phyloP scores from a whole-genome alignment of 495 filamentous ascomycete species.

The Aspergillus sclerotiicarbonarius region DNA sequence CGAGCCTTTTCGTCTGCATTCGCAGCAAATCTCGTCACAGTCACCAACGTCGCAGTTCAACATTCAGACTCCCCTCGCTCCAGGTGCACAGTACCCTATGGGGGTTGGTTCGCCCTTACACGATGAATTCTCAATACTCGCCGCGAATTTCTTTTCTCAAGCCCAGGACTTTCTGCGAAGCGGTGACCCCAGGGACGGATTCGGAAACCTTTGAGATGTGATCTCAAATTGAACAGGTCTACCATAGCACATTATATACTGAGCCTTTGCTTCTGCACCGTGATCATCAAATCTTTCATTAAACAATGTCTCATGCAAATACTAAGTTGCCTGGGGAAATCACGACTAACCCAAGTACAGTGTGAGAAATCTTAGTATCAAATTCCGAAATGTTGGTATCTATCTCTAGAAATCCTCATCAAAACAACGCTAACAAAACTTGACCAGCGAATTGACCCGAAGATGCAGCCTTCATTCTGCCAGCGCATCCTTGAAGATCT shows the following conservation, averaged over 20 bases:
- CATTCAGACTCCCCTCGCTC: conserved; percentile 15
- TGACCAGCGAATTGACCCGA: neutral
- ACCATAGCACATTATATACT: neutral
- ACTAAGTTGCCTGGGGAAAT: neutral
- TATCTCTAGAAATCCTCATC: neutral
- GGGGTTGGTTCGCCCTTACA: conserved; percentile 30
- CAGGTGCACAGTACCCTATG: conserved; percentile 22
- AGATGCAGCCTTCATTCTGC: conserved; percentile 2
- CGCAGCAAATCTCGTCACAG: conserved; percentile 21
- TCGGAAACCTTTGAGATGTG: conserved; percentile 35
- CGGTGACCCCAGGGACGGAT: conserved; percentile 37
- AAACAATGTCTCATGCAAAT: neutral
- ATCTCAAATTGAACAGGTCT: neutral
- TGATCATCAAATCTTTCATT: neutral
- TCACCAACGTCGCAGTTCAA: conserved; percentile 16
- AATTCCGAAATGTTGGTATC: neutral
- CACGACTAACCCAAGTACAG: neutral
- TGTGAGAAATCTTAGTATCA: neutral
- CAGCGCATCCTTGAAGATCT: conserved; percentile 42
- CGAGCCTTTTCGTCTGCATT: conserved; percentile 39
- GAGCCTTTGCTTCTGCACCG: neutral
- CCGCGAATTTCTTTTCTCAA: conserved; percentile 49
- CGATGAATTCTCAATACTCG: conserved; percentile 49
- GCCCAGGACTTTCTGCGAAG: conserved; percentile 43
- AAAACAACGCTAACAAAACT: neutral